phyloP scores from a whole-genome alignment of 306 rosid genomes.

The Spatholobus suberectus region DNA sequence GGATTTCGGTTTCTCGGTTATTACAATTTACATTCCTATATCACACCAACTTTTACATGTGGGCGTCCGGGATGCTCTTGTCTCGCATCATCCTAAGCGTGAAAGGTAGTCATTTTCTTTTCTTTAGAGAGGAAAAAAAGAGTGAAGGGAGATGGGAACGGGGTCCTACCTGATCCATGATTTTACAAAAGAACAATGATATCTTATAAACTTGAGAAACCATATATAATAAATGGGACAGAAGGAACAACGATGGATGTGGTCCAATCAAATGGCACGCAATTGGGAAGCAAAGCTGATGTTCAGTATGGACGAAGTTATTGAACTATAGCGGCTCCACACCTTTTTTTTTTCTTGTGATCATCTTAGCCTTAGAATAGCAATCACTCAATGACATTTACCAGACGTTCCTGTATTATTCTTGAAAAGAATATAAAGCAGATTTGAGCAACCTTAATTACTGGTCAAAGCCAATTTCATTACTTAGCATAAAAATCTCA shows the following conservation, averaged over 20 bases:
- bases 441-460: not conserved
- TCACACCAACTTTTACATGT: not conserved
- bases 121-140: not conserved
- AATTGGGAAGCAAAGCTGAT: slow-evolving; percentile 46
- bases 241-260: slow-evolving; percentile 32
- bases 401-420: not conserved
- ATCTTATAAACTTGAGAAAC: not conserved
- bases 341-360: not conserved
- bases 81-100: not conserved
- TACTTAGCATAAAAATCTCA: not conserved
- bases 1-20: not conserved
- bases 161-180: not conserved
- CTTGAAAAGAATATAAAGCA: not conserved
- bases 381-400: not conserved
- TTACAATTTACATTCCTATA: not conserved
- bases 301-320: slow-evolving; percentile 35
- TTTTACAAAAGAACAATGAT: not conserved
- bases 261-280: slow-evolving; percentile 43
- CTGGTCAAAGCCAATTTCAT: not conserved
- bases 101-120: not conserved
- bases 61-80: not conserved
- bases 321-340: slow-evolving; percentile 22
- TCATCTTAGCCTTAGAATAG: not conserved
- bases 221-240: not conserved
- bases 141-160: not conserved